Base-by-base conservation (phyloP, 768 basidiomycete genomes). In the Boletus eberwhitei region DNA sequence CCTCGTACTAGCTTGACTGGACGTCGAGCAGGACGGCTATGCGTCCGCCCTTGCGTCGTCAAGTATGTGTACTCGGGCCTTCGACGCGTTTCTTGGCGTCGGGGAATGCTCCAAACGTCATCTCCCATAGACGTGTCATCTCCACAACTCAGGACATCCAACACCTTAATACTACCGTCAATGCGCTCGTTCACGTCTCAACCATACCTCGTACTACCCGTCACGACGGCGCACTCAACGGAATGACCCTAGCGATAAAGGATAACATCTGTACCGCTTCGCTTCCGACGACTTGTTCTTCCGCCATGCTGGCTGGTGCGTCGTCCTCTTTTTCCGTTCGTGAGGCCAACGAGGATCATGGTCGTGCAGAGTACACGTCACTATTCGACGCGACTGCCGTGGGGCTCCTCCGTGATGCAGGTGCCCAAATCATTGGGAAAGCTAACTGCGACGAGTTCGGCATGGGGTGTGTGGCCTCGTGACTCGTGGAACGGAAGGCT, bases 361-460 rank as follows among this genome's bases (percentile, higher is more conserved):
- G 24, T 39, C 42, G 12, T 22, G 36, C 60, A 93, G 90, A 80
- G 37, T 97, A 90, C 64, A 69, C 62, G 0, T 84, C 95, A 0
- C 91, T 92, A 0, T 93, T 88, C 65, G 88, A 93, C 67, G 91
- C 96, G 46, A 96, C 93, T 1, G 89, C 88, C 7, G 90, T 97
- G 0, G 55, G 72, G 5, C 71, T 85, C 11, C 71, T 98, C 3
- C 75, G 77, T 1, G 57, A 74, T 1, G 63, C 63, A 0, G 93
- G 93, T 0, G 93, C 87, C 0, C 71, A 82, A 17, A 79, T 98
- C 12, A 64, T 88, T 2, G 96, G 93, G 1, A 97, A 97, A 73
- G 87, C 94, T 1, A 95, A 96, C 66, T 92, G 93, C 69, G 96
- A 99, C 67, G 95, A 98, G 71, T 98, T 98, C 71, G 96, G 96